These are phyloP conservation scores for Phaeosphaeria sp. DNA, from an alignment of 2,329 filamentous ascomycete species.

Conservation along the genomic window DNA sequence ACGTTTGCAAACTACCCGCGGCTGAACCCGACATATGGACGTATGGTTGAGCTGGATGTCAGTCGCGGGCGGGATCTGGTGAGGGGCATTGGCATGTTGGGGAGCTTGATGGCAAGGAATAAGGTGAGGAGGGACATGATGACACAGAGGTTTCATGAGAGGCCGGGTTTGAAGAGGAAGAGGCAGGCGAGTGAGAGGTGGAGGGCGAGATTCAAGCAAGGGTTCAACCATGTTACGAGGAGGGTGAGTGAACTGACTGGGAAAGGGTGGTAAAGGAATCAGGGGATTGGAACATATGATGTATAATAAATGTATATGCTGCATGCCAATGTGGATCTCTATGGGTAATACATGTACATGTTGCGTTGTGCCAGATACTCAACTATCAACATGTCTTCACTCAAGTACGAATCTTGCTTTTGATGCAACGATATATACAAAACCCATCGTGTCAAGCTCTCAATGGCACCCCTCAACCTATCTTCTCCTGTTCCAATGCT, in stretches of 20 bases:
- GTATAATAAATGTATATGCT: slow-evolving; percentile 4
- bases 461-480: background rate
- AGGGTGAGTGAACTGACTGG: slow-evolving; percentile 73
- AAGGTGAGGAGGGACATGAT: slow-evolving; percentile 62
- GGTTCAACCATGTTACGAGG: slow-evolving; percentile 68
- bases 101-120: slow-evolving; percentile 58
- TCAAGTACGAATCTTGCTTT: background rate
- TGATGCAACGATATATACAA: background rate
- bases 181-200: slow-evolving; percentile 73
- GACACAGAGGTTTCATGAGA: slow-evolving; percentile 74
- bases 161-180: slow-evolving; percentile 79
- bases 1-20: slow-evolving; percentile 36
- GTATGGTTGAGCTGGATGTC: slow-evolving; percentile 47
- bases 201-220: slow-evolving; percentile 70
- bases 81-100: slow-evolving; percentile 54
- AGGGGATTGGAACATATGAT: background rate
- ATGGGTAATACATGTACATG: background rate
- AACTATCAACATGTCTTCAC: background rate
- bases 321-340: background rate
- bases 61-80: slow-evolving; percentile 54
- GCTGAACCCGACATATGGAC: slow-evolving; percentile 50
- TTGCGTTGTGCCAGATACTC: background rate
- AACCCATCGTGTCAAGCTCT: background rate
- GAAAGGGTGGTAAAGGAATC: slow-evolving; percentile 74
- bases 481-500: too few relatives aligned